Percentiles rank a stretch among this genome's conserved stretches.
Evolutionary conservation across 208 protist genomes (phyloP).

Genomic region (Crithidia brevicula): DNA sequence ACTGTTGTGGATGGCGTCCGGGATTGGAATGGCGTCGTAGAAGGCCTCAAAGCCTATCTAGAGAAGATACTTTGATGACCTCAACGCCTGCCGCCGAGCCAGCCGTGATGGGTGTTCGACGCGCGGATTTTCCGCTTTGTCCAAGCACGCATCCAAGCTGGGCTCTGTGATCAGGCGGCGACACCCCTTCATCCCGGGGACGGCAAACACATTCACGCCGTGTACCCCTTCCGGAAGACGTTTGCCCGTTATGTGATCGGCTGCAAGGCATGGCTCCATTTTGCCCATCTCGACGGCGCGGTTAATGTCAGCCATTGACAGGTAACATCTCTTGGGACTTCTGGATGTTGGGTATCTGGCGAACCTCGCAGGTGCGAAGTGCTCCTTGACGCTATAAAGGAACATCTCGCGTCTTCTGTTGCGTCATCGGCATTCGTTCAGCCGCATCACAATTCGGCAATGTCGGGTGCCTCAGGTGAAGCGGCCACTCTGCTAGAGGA

Average conservation of each 20-base stretch:
- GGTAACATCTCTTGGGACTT: background rate
- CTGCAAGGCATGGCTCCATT: background rate
- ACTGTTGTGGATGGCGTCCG: background rate
- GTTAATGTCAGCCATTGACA: background rate
- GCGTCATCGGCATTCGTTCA: background rate
- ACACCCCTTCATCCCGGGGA: background rate
- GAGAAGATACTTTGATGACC: background rate
- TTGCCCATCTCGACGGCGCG: background rate
- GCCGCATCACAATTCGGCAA: background rate
- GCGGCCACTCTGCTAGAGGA: background rate
- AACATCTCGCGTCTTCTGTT: background rate
- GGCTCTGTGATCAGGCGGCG: background rate
- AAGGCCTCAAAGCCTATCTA: background rate
- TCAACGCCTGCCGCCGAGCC: background rate
- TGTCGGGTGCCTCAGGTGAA: background rate
- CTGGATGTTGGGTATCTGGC: background rate
- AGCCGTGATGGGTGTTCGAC: background rate
- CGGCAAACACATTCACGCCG: background rate
- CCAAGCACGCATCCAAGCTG: background rate
- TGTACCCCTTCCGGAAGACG: background rate
- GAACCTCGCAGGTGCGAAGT: background rate
- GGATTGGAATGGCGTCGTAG: background rate
- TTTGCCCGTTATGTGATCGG: background rate
- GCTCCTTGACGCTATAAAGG: background rate
- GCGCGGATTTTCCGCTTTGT: background rate